Evolutionary conservation across 768 basidiomycete species (phyloP).

Genomic region (Tephrocybe sp.): DNA sequence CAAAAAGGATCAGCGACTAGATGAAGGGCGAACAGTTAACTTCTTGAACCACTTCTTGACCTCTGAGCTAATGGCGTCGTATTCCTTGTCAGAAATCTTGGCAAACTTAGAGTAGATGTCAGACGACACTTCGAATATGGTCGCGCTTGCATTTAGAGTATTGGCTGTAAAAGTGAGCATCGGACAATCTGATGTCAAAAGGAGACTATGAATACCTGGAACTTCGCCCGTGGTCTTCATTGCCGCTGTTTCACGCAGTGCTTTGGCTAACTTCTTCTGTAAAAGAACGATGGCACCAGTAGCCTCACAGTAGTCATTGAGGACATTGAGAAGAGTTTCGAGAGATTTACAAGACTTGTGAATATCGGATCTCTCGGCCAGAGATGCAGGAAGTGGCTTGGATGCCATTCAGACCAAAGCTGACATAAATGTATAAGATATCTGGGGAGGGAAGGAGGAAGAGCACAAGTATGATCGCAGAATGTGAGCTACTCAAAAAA

Average conservation of each 20-base stretch:
- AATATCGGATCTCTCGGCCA: slow-evolving; percentile 66
- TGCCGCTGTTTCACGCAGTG: slow-evolving; percentile 61
- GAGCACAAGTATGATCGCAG: neutral
- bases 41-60: slow-evolving; percentile 89
- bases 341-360: slow-evolving; percentile 81
- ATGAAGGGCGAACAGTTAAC: slow-evolving; percentile 52
- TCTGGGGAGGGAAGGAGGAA: neutral
- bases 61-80: slow-evolving; percentile 57
- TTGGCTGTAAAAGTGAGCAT: slow-evolving; percentile 41
- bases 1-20: neutral
- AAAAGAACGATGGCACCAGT: slow-evolving; percentile 55
- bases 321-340: slow-evolving; percentile 59
- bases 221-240: slow-evolving; percentile 59
- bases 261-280: slow-evolving; percentile 76
- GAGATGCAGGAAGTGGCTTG: slow-evolving; percentile 10
- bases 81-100: slow-evolving; percentile 74
- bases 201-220: slow-evolving; percentile 44
- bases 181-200: neutral
- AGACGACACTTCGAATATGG: slow-evolving; percentile 64
- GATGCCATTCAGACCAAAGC: slow-evolving; percentile 12
- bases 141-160: slow-evolving; percentile 61
- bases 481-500: neutral
- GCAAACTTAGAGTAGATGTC: slow-evolving; percentile 76
- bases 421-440: slow-evolving; percentile 1
- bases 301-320: slow-evolving; percentile 77